Base-by-base conservation (phyloP, 495 filamentous ascomycete genomes). In the Saxophila tyrrhenica region DNA sequence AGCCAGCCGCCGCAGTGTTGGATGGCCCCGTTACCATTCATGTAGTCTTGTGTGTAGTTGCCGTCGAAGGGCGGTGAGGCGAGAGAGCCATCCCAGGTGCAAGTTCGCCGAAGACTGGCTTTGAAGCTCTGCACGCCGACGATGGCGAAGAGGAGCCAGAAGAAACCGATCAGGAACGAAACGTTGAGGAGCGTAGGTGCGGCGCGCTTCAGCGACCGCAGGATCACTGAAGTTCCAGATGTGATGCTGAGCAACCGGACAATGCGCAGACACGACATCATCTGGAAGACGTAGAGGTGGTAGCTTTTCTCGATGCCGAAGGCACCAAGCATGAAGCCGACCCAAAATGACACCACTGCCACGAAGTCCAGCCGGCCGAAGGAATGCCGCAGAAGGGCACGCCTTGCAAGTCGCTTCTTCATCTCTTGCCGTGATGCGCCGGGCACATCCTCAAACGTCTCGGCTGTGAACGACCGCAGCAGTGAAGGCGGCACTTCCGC, bases 61-160 rank as follows among this genome's bases (percentile, higher is more conserved):
- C 1, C 2, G 38, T 60, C 41, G 1, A 35, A 24, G 1, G 72
- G 81, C 54, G 86, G 83, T 51, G 81, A 67, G n/a, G 32, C 20
- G 20, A 54, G 23, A 22, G 58, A 25, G 20, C 54, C 54, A 39
- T 61, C 52, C 91, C 90, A 99, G 19, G 90, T 82, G 65, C 92
- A 99, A 53, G 79, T 86, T 29, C 92, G 83, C 60, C 82, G 78
- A 25, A 96, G 72, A 64, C 92, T 97, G 8, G 89, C 86, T 68
- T 99, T 99, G 78, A 99, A 99, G 69, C 85, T 92, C 69, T 99
- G 92, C 16, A 97, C 83, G 1, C 94, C 92, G 42, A 97, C 79
- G 58, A 99, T 94, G 25, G 91, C 94, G 70, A 99, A 99, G 8
- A 99, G 73, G 42, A 99, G 83, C 92, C 92, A 99, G 67, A 99